Evolutionary conservation across 805 yeast species (phyloP), one percentile per base, ranked within the genome.

Genomic region (Suhomyces canberraensis): DNA sequence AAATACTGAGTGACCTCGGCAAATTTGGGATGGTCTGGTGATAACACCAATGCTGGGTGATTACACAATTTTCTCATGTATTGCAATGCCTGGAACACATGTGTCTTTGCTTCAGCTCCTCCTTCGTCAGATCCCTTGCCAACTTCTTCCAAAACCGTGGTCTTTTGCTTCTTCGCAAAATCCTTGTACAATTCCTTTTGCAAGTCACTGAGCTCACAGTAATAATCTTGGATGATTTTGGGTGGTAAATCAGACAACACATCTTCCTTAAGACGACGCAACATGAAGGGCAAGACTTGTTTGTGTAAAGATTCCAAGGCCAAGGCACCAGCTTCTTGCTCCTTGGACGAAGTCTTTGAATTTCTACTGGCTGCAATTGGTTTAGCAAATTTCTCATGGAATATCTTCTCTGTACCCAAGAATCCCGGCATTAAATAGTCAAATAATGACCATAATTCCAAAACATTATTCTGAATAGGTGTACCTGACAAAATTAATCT

Each of bases 391-490:
- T 90, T 76, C 44, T 91, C 98, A 52, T 89, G 93, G 67, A 93
- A 93, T 33, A 83, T 75, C 60, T 89, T 91, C 54, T 93, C 98
- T 3, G 95, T 81, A 11, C 99, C 99, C 46, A 93, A 69, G 54
- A 93, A 93, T 0, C 99, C 99, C 2, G 99, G 99, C 99, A 93
- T 93, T 59, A 93, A 71, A 60, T 89, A 93, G 60, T 93, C 98
- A 69, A 93, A 93, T 52, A 93, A 69, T 3, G 98, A 93, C 99
- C 99, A 93, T 44, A 93, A 68, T 60, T 93, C 99, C 29, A 93
- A 71, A 3, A 93, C 98, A 54, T 93, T 93, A 56, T 93, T 93
- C 60, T 93, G 99, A 50, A 93, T 93, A 11, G 99, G 99, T 0
- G 99, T 93, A 51, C 99, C 99, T 0, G 98, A 86, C 42, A 93